A percentile compares a stretch with the other conserved stretches of the same genome.
Evolutionary conservation across 768 basidiomycete genomes (phyloP).

Genomic region (Chiua virens): DNA sequence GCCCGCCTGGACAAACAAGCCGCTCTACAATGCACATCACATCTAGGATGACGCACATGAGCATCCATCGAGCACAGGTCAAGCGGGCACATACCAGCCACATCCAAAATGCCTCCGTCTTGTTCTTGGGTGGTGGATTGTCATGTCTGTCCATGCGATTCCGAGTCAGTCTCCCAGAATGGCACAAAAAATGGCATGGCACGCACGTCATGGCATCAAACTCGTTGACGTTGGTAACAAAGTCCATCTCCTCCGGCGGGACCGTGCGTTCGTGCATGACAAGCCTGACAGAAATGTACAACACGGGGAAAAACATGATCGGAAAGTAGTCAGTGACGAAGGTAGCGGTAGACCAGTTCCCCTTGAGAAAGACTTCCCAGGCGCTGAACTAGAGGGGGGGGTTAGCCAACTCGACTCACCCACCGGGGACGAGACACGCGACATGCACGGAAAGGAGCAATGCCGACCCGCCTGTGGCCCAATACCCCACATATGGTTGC

Average conservation of each 20-base stretch:
- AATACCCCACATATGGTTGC: slow-evolving; percentile 45
- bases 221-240: slow-evolving; percentile 22
- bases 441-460: slow-evolving; percentile 34
- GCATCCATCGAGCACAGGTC: too few relatives aligned
- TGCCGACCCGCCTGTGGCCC: slow-evolving; percentile 26
- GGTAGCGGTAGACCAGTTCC: slow-evolving; percentile 36
- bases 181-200: too few relatives aligned
- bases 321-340: slow-evolving; percentile 47
- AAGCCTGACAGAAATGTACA: slow-evolving; percentile 37
- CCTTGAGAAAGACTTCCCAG: slow-evolving; percentile 42
- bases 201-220: slow-evolving; percentile 31
- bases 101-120: slow-evolving; percentile 25
- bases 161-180: neutral
- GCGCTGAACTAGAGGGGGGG: slow-evolving; percentile 37
- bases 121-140: slow-evolving; percentile 28
- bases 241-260: slow-evolving; percentile 27
- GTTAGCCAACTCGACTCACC: neutral
- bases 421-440: too few relatives aligned
- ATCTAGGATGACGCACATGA: too few relatives aligned
- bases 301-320: slow-evolving; percentile 44
- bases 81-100: slow-evolving; percentile 23
- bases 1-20: slow-evolving; percentile 25
- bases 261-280: slow-evolving; percentile 8
- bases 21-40: slow-evolving; percentile 11
- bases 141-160: slow-evolving; percentile 23